phyloP scores from a whole-genome alignment of 495 filamentous ascomycete genomes.

The Neohortaea acidophila region DNA sequence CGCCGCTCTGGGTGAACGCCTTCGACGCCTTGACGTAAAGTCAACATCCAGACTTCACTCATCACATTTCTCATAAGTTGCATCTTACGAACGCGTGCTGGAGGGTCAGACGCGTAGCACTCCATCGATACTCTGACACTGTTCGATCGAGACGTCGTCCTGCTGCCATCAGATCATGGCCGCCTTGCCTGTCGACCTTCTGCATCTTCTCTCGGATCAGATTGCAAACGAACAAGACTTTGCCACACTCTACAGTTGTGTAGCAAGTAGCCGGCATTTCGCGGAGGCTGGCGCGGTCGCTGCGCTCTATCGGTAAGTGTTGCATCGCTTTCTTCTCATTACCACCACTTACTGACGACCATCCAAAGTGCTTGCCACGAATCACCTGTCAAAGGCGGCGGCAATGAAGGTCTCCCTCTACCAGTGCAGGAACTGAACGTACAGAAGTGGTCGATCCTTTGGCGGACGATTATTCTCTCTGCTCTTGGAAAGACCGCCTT shows the following conservation, averaged over 20 bases:
- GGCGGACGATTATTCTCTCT: constrained; percentile 56
- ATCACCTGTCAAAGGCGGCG: constrained; percentile 19
- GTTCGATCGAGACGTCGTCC: too few species aligned
- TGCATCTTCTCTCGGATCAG: constrained; percentile 43
- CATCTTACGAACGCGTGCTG: too few species aligned
- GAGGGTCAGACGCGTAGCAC: too few species aligned
- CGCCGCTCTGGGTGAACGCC: too few species aligned
- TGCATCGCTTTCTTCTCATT: neutral
- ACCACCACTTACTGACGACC: neutral
- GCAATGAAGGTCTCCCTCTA: constrained; percentile 18
- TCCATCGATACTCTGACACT: too few species aligned
- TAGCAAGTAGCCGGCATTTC: constrained; percentile 35
- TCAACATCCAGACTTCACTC: too few species aligned
- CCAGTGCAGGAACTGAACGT: constrained; percentile 27
- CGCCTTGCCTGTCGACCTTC: constrained; percentile 41
- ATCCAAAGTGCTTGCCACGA: constrained; percentile 11
- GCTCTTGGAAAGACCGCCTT: constrained; percentile 46
- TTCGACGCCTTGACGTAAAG: too few species aligned
- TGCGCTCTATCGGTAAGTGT: constrained; percentile 45
- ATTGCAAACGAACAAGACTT: constrained; percentile 40
- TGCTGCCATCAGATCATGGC: neutral
- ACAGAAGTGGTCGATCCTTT: constrained; percentile 45
- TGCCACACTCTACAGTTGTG: constrained; percentile 40
- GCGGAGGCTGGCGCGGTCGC: constrained; percentile 40
- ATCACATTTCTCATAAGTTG: too few species aligned